These are phyloP conservation scores for Trichoderma sp. DNA, from an alignment of 2,329 filamentous ascomycete genomes.

Conservation along the genomic window DNA sequence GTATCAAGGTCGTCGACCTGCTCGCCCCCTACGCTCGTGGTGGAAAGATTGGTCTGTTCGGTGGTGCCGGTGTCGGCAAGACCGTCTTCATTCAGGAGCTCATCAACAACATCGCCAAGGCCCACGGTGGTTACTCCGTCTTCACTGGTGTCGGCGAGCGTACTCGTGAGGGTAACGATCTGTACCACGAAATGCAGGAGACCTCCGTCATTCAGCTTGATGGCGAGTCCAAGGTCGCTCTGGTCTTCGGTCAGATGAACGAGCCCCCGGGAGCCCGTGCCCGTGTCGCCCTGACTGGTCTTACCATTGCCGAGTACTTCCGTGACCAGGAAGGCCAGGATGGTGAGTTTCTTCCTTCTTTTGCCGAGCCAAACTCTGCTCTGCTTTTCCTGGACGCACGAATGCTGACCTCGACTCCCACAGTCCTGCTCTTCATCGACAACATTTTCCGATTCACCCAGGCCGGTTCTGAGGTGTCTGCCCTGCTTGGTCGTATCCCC, in stretches of 20 bases:
- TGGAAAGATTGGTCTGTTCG: slow-evolving; percentile 99
- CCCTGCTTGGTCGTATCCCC: slow-evolving; percentile 97
- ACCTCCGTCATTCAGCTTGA: slow-evolving; percentile 99
- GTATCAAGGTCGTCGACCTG: slow-evolving; percentile 99
- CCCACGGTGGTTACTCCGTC: slow-evolving; percentile 99
- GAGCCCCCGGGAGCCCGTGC: slow-evolving; percentile 99
- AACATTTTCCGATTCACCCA: slow-evolving; percentile 99
- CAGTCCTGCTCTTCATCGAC: slow-evolving; percentile 98
- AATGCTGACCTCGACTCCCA: slow-evolving; percentile 13
- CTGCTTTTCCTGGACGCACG: not conserved
- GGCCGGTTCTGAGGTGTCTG: slow-evolving; percentile 99
- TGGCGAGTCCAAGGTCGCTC: slow-evolving; percentile 97
- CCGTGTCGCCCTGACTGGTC: slow-evolving; percentile 96
- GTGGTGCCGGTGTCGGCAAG: slow-evolving; percentile 99
- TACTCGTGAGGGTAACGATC: slow-evolving; percentile 99
- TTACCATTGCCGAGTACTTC: slow-evolving; percentile 83
- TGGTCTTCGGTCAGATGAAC: slow-evolving; percentile 99
- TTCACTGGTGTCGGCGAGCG: slow-evolving; percentile 99
- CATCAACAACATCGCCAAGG: slow-evolving; percentile 99
- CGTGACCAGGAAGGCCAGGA: slow-evolving; percentile 78
- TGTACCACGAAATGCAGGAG: slow-evolving; percentile 99
- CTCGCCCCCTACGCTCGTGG: slow-evolving; percentile 99
- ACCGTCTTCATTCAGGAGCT: slow-evolving; percentile 99
- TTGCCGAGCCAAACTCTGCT: not conserved
- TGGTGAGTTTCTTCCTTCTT: slow-evolving; percentile 54